phyloP scores from a whole-genome alignment of 176 grass and related monocot genomes.

The Avena sativa region DNA sequence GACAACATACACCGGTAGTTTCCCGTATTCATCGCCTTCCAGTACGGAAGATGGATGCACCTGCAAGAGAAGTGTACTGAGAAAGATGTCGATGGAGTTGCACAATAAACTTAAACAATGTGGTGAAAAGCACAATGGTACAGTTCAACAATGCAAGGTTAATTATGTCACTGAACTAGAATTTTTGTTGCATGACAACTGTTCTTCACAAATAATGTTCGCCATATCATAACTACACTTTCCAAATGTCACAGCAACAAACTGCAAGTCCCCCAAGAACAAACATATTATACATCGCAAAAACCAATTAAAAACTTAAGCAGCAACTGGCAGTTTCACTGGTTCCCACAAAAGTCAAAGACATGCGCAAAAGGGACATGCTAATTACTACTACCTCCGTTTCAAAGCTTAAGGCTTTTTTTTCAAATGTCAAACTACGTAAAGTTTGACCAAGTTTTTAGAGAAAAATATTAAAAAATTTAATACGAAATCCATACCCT shows the following conservation, averaged over 20 bases:
- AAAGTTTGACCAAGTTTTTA: too few species aligned
- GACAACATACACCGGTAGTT: conserved; percentile 78
- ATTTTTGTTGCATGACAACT: conserved; percentile 7
- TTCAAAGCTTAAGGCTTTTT: too few species aligned
- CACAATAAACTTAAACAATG: not conserved
- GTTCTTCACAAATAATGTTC: not conserved
- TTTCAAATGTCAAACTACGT: too few species aligned
- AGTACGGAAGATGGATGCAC: conserved; percentile 93
- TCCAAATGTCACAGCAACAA: conserved; percentile 6
- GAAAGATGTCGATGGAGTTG: not conserved
- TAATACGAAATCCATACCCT: too few species aligned
- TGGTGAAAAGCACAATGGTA: not conserved
- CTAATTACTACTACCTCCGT: not conserved
- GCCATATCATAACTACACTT: not conserved
- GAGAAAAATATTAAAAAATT: too few species aligned
- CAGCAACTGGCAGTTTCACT: conserved; percentile 3
- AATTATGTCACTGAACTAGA: not conserved
- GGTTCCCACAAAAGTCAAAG: not conserved
- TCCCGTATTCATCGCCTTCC: conserved; percentile 81
- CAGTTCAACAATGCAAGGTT: not conserved
- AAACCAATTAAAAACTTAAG: not conserved
- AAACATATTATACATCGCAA: not conserved
- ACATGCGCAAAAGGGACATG: not conserved
- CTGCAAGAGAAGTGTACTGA: conserved; percentile 36
- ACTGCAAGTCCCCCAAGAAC: not conserved